These are phyloP conservation scores for Suillus spraguei DNA, from an alignment of 768 basidiomycete genomes.

Conservation along the genomic window DNA sequence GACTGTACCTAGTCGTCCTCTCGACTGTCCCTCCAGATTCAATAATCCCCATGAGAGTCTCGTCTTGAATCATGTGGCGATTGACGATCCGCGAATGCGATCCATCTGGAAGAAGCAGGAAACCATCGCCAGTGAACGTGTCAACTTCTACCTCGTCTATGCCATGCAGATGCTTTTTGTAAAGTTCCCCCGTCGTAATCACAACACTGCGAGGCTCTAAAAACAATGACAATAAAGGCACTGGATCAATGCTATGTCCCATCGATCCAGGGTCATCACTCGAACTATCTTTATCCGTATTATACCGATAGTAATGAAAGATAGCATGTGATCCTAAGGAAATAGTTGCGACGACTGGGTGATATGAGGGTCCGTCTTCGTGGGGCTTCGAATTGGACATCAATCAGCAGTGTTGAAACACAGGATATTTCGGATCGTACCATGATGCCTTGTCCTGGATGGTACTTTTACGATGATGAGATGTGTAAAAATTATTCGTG, in stretches of 20 bases:
- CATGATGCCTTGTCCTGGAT: conserved; percentile 92
- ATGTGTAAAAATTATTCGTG: conserved; percentile 13
- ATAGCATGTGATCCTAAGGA: conserved; percentile 84
- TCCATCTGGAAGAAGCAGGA: conserved; percentile 27
- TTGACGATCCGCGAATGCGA: conserved; percentile 55
- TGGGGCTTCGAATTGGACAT: conserved; percentile 79
- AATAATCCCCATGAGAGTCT: conserved; percentile 41
- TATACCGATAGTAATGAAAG: conserved; percentile 81
- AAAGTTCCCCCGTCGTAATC: conserved; percentile 71
- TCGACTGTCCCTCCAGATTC: conserved; percentile 51
- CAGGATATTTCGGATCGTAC: conserved; percentile 43
- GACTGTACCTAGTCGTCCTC: conserved; percentile 69
- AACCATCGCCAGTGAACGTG: conserved; percentile 31
- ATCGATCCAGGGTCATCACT: conserved; percentile 24
- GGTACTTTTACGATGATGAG: conserved; percentile 53
- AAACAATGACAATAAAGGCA: conserved; percentile 70
- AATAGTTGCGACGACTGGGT: conserved; percentile 88
- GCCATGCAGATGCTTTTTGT: conserved; percentile 79
- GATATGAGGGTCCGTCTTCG: conserved; percentile 88
- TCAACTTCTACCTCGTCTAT: conserved; percentile 65
- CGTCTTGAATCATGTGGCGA: conserved; percentile 48
- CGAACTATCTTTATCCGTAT: conserved; percentile 36
- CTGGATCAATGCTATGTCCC: conserved; percentile 61
- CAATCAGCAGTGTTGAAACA: conserved; percentile 7
- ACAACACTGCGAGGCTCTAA: conserved; percentile 87